Evolutionary conservation across 495 filamentous ascomycete species (phyloP).

Genomic region (Neurospora sp.): DNA sequence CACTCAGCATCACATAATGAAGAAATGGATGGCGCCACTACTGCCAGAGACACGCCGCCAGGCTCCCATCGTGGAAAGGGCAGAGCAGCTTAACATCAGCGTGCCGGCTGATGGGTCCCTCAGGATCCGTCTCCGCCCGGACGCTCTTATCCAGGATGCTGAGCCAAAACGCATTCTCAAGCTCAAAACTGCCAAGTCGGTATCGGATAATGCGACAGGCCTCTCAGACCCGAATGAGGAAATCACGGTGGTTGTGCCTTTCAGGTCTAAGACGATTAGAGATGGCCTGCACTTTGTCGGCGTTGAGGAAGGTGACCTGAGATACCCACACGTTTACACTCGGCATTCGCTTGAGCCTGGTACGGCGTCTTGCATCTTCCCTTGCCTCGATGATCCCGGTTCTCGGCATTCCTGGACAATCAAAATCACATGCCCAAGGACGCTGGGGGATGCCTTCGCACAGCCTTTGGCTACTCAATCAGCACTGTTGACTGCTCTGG

Average conservation of each 20-base stretch:
- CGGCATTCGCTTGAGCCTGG: slow-evolving; percentile 68
- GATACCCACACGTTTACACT: slow-evolving; percentile 88
- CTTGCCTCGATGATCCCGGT: slow-evolving; percentile 75
- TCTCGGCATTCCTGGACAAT: slow-evolving; percentile 81
- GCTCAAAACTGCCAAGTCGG: slow-evolving; percentile 23
- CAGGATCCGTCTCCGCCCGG: slow-evolving; percentile 27
- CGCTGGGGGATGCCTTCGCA: slow-evolving; percentile 71
- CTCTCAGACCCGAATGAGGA: slow-evolving; percentile 19
- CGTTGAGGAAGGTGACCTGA: slow-evolving; percentile 58
- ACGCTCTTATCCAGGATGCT: slow-evolving; percentile 19
- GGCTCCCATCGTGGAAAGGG: slow-evolving; percentile 29
- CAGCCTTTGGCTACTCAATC: slow-evolving; percentile 24
- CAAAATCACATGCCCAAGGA: slow-evolving; percentile 72
- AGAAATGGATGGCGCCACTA: slow-evolving; percentile 52
- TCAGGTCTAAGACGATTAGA: slow-evolving; percentile 56
- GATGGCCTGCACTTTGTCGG: slow-evolving; percentile 92
- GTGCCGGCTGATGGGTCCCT: slow-evolving; percentile 35
- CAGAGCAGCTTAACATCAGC: slow-evolving; percentile 24
- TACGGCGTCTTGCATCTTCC: slow-evolving; percentile 77
- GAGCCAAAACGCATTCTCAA: slow-evolving; percentile 23
- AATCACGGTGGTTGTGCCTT: slow-evolving; percentile 56
- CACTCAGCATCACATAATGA: slow-evolving; percentile 69
- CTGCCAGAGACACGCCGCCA: slow-evolving; percentile 42
- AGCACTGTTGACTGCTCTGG: slow-evolving; percentile 6
- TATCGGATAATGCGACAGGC: slow-evolving; percentile 18